These are phyloP conservation scores for Phylloporus sp. DNA, from an alignment of 768 basidiomycete genomes.

Conservation along the genomic window DNA sequence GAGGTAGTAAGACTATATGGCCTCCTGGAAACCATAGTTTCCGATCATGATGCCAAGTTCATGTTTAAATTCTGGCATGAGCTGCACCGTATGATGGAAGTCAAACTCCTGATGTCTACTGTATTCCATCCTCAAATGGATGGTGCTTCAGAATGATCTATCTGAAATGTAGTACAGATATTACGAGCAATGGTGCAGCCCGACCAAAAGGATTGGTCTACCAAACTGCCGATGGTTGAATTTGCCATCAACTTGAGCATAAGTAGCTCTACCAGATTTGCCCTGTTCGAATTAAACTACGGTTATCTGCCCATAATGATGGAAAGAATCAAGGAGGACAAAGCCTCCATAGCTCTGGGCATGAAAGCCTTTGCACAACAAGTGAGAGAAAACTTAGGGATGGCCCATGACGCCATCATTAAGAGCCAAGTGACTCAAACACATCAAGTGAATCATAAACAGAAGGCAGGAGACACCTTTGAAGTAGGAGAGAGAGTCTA, in stretches of 20 bases:
- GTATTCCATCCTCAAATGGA: conserved; percentile 6
- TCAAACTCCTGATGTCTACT: background rate
- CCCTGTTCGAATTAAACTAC: background rate
- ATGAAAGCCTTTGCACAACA: too few species aligned
- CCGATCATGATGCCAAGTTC: conserved; percentile 28
- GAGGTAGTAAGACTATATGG: too few species aligned
- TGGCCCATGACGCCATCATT: too few species aligned
- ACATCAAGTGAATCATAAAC: too few species aligned
- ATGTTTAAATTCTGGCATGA: conserved; percentile 24
- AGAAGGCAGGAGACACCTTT: too few species aligned
- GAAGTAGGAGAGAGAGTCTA: too few species aligned
- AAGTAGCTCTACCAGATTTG: background rate
- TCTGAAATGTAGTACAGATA: conserved; percentile 5
- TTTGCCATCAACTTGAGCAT: conserved; percentile 4
- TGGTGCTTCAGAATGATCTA: conserved; percentile 10
- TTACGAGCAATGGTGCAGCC: background rate
- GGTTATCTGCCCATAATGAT: background rate
- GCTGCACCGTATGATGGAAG: conserved; percentile 9
- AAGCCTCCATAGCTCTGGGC: too few species aligned
- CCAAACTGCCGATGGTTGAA: conserved; percentile 1
- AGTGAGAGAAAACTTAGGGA: too few species aligned
- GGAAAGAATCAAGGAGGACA: background rate
- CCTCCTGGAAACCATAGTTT: background rate
- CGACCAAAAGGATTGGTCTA: conserved; percentile 21
- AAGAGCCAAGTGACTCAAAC: too few species aligned